Conservation (phyloP, 139 green algal genomes). For the Chlorella sp. region DNA sequence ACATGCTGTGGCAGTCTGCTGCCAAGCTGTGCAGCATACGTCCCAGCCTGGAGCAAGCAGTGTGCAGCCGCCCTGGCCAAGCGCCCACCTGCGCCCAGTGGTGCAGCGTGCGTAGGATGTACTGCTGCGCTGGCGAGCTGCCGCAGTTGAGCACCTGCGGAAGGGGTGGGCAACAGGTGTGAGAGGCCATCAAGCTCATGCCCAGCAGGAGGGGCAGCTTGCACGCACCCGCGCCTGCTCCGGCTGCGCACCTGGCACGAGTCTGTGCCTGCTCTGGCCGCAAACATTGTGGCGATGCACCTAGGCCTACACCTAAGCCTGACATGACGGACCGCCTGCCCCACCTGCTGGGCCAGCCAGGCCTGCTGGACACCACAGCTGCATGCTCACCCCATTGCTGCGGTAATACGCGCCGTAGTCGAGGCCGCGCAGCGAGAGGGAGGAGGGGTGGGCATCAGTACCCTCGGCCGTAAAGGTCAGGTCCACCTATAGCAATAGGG, state of each 20-base stretch:
- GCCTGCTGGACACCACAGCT: not conserved
- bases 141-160: slow-evolving; percentile 74
- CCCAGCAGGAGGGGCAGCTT: no score
- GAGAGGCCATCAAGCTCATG: no score
- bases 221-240: no score
- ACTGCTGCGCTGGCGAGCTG: slow-evolving; percentile 63
- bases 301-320: no score
- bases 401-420: slow-evolving; percentile 76
- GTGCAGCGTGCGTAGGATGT: slow-evolving; percentile 63
- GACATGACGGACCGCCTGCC: no score
- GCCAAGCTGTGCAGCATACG: not conserved
- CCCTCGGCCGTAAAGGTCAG: slow-evolving; percentile 82
- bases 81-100: slow-evolving; percentile 60
- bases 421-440: slow-evolving; percentile 62
- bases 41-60: not conserved
- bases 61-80: not conserved
- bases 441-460: slow-evolving; percentile 50
- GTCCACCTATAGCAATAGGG: slow-evolving; percentile 66
- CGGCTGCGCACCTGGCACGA: no score
- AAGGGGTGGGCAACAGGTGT: not conserved
- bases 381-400: slow-evolving; percentile 24
- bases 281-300: no score
- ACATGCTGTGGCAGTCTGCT: not conserved
- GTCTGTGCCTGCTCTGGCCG: no score
- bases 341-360: no score